A percentile compares a stretch with the other conserved stretches of the same genome.
Evolutionary conservation across 352 stramenopile genomes (phyloP).

Genomic region (Elongisporangium anandrum): DNA sequence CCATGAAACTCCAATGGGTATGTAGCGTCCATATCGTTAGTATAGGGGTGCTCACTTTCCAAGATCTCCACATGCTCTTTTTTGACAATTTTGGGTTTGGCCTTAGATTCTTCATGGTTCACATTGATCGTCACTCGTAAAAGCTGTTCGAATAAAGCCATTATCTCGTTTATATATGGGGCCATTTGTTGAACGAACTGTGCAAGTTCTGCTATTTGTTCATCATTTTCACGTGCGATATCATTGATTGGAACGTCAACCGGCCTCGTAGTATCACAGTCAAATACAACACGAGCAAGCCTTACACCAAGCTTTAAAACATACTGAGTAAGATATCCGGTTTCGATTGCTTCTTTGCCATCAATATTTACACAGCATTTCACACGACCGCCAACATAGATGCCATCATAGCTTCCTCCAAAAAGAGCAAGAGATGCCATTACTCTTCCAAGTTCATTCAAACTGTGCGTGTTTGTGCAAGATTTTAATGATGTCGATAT

Average conservation of each 20-base stretch:
- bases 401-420: constrained; percentile 47
- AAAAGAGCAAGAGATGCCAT: constrained; percentile 48
- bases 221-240: constrained; percentile 37
- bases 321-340: constrained; percentile 56
- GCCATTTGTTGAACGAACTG: constrained; percentile 31
- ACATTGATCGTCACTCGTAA: constrained; percentile 14
- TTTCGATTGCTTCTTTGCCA: constrained; percentile 69
- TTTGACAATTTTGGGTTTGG: constrained; percentile 41
- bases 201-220: constrained; percentile 34
- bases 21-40: constrained; percentile 46
- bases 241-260: constrained; percentile 57
- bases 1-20: constrained; percentile 65
- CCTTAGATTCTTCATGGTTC: constrained; percentile 6
- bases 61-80: constrained; percentile 76
- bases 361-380: constrained; percentile 74
- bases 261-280: constrained; percentile 45
- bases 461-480: neutral
- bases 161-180: constrained; percentile 24
- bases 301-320: constrained; percentile 30
- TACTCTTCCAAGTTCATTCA: constrained; percentile 11
- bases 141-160: constrained; percentile 19
- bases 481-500: constrained; percentile 11
- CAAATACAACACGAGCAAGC: constrained; percentile 58
- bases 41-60: constrained; percentile 76
- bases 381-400: constrained; percentile 50